Evolutionary conservation across 345 rosid genomes (phyloP).

Genomic region (Sonneratia alba): DNA sequence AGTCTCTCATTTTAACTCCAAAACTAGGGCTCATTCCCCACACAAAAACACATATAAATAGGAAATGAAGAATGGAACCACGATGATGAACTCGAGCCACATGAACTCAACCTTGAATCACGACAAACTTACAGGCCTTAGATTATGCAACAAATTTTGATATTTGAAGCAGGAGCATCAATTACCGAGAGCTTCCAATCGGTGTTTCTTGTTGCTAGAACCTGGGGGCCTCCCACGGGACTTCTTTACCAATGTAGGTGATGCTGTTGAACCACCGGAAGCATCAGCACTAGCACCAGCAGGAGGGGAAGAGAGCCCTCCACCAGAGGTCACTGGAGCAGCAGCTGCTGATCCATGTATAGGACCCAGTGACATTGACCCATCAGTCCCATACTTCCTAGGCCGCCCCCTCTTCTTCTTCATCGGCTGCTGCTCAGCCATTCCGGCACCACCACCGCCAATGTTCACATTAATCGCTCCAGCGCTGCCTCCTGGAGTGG

Average conservation of each 20-base stretch:
- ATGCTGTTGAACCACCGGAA: conserved; percentile 18
- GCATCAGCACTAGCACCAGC: not conserved
- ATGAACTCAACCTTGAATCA: not conserved
- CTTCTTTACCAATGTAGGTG: conserved; percentile 41
- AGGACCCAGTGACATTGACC: conserved; percentile 34
- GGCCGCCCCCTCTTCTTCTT: conserved; percentile 68
- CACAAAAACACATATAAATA: not conserved
- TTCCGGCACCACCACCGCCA: conserved; percentile 12
- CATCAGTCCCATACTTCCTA: conserved; percentile 61
- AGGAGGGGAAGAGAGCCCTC: conserved; percentile 8
- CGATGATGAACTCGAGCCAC: not conserved
- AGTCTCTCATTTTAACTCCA: not conserved
- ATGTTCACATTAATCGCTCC: conserved; percentile 26
- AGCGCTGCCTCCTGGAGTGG: conserved; percentile 4
- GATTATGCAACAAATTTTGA: not conserved
- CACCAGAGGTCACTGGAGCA: conserved; percentile 3
- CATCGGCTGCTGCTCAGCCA: conserved; percentile 13
- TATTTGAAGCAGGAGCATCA: not conserved
- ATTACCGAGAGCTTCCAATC: conserved; percentile 47
- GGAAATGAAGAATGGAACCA: not conserved
- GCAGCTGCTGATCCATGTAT: conserved; percentile 17
- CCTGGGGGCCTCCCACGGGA: conserved; percentile 86
- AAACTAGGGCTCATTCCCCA: not conserved
- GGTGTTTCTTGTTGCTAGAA: conserved; percentile 49
- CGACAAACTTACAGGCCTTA: not conserved